A percentile compares a stretch with the other conserved stretches of the same genome.
These are phyloP conservation scores for Tuber umbilicatum DNA, from an alignment of 495 filamentous ascomycete species.

Conservation along the genomic window DNA sequence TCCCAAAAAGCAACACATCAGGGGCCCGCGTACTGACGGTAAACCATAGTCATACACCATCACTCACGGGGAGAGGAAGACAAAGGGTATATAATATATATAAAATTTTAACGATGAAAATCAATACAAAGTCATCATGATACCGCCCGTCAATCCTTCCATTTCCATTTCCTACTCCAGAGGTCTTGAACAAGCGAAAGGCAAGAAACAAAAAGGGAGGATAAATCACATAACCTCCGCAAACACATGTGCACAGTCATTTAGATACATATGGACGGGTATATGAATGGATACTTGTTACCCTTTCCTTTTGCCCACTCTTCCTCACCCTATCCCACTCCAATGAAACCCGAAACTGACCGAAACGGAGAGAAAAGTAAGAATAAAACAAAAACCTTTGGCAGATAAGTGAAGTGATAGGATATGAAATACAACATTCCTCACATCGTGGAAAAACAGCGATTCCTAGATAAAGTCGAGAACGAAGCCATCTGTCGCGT, in stretches of 20 bases:
- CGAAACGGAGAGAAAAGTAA: not conserved
- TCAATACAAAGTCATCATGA: not conserved
- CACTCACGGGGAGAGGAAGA: not conserved
- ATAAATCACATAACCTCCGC: not conserved
- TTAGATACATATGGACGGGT: not conserved
- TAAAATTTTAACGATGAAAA: not conserved
- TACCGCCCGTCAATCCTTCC: not conserved
- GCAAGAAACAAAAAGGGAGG: not conserved
- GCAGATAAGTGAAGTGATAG: not conserved
- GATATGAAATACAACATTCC: not conserved
- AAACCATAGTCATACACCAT: not conserved
- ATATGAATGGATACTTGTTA: not conserved
- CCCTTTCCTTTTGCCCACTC: not conserved
- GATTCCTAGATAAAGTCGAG: conserved; percentile 1
- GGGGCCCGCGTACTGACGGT: not conserved
- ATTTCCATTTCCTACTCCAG: not conserved
- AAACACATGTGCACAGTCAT: not conserved
- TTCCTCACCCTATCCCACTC: not conserved
- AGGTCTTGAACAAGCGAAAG: not conserved
- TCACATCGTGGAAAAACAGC: conserved; percentile 1
- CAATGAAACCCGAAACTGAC: not conserved
- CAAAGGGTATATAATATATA: not conserved
- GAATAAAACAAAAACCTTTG: not conserved
- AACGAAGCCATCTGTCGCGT: not conserved
- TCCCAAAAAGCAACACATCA: not conserved